Evolutionary conservation across 2,329 filamentous ascomycete genomes (phyloP), one percentile per base, ranked within the genome.

Genomic region (Exophiala spinifera): DNA sequence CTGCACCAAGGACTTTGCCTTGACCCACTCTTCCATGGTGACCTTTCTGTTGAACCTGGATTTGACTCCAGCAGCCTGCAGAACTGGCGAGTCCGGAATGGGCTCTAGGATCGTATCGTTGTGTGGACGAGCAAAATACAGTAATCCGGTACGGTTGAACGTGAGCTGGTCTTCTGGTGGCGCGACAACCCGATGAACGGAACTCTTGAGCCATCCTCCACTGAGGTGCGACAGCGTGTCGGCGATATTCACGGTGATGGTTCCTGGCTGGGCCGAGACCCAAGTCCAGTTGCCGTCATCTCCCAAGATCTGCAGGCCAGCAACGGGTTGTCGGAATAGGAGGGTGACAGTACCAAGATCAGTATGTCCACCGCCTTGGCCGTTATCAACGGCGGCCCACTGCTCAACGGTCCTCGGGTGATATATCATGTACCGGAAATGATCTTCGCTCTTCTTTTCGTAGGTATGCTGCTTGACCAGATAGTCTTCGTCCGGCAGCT

Each of bases 391-490:
- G 37, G 68, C 71, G 14, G 69, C 72, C 51, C 75, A 76, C 45
- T 80, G 75, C 21, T 79, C 74, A 0, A 69, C 66, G 0, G 71
- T 74, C 28, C 79, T 76, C 0, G 75, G 73, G 14, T 73, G 70
- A 59, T 82, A 83, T 37, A 76, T 73, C 79, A 84, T 84, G 65
- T 84, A 84, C 1, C 83, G 75, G 25, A 83, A 72, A 51, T 83
- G 80, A 31, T 80, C 79, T 57, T 84, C 80, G 23, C 77, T 75
- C 40, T 78, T 75, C 20, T 76, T 74, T 1, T 82, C 76, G 67
- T 83, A 86, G 6, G 70, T 73, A 67, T 86, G 83, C 1, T 79
- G 70, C n/a, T 76, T 71, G 59, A 79, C 72, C 33, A 85, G 70
- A 53, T 77, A 73, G 3, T 85, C 81, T 42, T 81, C 76, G 33